These are phyloP conservation scores for Auriculariales sp. DNA, from an alignment of 768 basidiomycete species.

Conservation along the genomic window DNA sequence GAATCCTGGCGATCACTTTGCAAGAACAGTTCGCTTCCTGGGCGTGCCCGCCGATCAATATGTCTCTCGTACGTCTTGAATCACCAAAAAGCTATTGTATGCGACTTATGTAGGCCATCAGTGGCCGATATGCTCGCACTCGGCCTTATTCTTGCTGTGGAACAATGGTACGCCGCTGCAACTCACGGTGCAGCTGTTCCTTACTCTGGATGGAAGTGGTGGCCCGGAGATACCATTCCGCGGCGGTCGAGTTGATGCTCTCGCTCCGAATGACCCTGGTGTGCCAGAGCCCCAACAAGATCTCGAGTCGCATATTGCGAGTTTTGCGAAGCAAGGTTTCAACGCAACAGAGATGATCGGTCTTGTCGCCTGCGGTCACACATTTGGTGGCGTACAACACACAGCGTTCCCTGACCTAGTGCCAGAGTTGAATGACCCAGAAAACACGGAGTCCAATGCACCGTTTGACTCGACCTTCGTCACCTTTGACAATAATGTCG, in stretches of 20 bases:
- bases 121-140: constrained; percentile 32
- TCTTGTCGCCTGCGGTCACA: constrained; percentile 31
- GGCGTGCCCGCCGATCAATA: constrained; percentile 27
- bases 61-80: constrained; percentile 18
- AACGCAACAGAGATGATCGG: constrained; percentile 31
- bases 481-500: constrained; percentile 9
- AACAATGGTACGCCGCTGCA: constrained; percentile 16
- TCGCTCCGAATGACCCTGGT: constrained; percentile 22
- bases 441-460: constrained; percentile 10
- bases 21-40: constrained; percentile 29
- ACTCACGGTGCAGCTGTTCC: not conserved
- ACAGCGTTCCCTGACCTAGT: constrained; percentile 30
- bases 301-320: constrained; percentile 23
- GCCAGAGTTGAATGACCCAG: constrained; percentile 1
- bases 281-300: constrained; percentile 30
- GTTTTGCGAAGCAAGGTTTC: constrained; percentile 31
- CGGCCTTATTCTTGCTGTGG: constrained; percentile 23
- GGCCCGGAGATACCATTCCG: constrained; percentile 30
- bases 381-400: constrained; percentile 22
- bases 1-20: constrained; percentile 25
- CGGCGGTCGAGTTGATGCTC: constrained; percentile 29
- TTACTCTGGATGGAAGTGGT: constrained; percentile 8
- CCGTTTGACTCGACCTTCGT: constrained; percentile 5
- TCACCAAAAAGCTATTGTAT: not conserved
- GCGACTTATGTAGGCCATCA: constrained; percentile 7